A percentile compares a stretch with the other conserved stretches of the same genome.
These are phyloP conservation scores for Passiflora organensis DNA, from an alignment of 345 rosid genomes.

Conservation along the genomic window DNA sequence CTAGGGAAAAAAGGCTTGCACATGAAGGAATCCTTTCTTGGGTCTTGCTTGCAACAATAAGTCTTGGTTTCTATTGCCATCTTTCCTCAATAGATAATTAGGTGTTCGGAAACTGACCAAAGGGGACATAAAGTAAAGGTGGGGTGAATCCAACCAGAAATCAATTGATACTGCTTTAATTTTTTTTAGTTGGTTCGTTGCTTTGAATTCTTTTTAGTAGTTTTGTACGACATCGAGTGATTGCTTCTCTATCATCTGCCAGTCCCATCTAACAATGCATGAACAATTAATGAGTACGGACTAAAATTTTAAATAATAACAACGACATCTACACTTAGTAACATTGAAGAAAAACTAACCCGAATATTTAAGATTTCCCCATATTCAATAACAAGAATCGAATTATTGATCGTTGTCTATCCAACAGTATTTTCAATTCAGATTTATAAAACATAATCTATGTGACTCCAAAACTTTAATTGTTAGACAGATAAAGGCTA, in stretches of 20 bases:
- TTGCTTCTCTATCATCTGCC: constrained; percentile 46
- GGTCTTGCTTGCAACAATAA: constrained; percentile 11
- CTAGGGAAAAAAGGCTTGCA: constrained; percentile 8
- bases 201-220: background rate
- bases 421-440: too few relatives aligned
- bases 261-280: constrained; percentile 41
- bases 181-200: constrained; percentile 9
- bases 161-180: constrained; percentile 7
- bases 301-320: background rate
- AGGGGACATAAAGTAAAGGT: constrained; percentile 6
- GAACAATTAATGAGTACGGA: background rate
- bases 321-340: too few relatives aligned
- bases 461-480: constrained; percentile 61
- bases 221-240: constrained; percentile 26
- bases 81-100: constrained; percentile 3
- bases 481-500: constrained; percentile 34
- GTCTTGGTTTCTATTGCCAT: background rate
- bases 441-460: too few relatives aligned
- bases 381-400: too few relatives aligned
- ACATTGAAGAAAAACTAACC: too few relatives aligned
- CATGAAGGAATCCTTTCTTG: constrained; percentile 18
- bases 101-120: background rate
- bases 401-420: too few relatives aligned
- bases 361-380: too few relatives aligned
- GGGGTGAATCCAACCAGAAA: constrained; percentile 13